Conservation (phyloP, 164 flowering plant species). For the Platanus orientalis region DNA sequence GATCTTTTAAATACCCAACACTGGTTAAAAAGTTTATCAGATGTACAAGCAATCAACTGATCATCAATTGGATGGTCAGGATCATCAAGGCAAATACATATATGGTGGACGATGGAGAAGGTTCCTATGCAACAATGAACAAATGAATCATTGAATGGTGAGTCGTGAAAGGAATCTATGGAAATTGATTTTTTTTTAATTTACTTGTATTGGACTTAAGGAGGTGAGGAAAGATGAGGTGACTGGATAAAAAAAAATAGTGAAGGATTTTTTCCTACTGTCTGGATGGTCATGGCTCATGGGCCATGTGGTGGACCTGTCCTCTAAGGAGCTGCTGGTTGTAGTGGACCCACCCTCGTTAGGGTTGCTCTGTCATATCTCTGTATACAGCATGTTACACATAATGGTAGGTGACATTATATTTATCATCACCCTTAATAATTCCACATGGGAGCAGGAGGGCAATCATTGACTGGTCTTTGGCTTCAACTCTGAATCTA, state of each 20-base stretch:
- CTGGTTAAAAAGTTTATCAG: no score
- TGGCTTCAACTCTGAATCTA: conserved; percentile 11
- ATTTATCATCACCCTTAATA: conserved; percentile 10
- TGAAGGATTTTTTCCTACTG: not conserved
- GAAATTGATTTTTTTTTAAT: not conserved
- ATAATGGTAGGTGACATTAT: conserved; percentile 9
- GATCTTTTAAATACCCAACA: no score
- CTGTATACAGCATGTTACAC: conserved; percentile 5
- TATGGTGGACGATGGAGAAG: no score
- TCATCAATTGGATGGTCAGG: no score
- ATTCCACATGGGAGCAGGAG: conserved; percentile 21
- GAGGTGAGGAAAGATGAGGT: not conserved
- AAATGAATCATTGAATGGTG: conserved; percentile 1
- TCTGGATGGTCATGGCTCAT: conserved; percentile 3
- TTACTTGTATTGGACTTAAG: no score
- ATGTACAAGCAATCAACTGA: no score
- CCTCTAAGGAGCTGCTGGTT: not conserved
- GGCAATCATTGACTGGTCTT: conserved; percentile 14
- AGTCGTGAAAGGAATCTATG: not conserved
- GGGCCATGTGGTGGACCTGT: conserved; percentile 7
- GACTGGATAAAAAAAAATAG: not conserved
- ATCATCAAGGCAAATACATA: no score
- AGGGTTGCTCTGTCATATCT: conserved; percentile 16
- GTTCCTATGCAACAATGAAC: no score
- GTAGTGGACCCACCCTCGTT: conserved; percentile 3